Percentiles rank a stretch among this genome's conserved stretches.
Evolutionary conservation across 148 eudicot genomes (phyloP).

Genomic region (Mesembryanthemum crystallinum): DNA sequence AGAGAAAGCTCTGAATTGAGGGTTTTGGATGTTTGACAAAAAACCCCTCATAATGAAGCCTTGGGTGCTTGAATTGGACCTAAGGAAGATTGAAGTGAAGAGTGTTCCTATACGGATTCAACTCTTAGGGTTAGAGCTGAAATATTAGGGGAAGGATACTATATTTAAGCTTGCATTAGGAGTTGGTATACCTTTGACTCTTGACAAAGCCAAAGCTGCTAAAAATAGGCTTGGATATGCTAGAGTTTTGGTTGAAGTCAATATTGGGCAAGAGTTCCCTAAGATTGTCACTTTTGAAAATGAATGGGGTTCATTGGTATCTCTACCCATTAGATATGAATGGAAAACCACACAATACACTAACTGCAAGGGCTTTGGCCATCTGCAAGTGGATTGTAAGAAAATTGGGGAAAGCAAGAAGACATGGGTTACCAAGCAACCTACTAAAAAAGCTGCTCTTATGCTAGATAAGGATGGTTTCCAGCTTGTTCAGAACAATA

Average conservation of each 20-base stretch:
- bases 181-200: neutral
- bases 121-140: neutral
- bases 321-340: neutral
- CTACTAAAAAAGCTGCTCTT: too few relatives aligned
- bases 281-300: neutral
- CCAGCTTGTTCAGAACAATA: too few relatives aligned
- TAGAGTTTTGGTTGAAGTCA: neutral
- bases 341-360: neutral
- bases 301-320: neutral
- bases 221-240: neutral
- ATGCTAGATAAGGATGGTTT: too few relatives aligned
- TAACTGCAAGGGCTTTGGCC: neutral
- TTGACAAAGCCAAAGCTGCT: neutral
- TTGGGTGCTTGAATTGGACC: neutral
- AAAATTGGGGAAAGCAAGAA: too few relatives aligned
- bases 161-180: neutral
- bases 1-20: neutral
- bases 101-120: neutral
- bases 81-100: too few relatives aligned
- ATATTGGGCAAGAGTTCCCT: neutral
- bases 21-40: too few relatives aligned
- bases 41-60: neutral
- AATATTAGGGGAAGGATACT: neutral
- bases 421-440: too few relatives aligned
- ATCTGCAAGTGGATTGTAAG: neutral